These are phyloP conservation scores for Wickerhamomyces alni DNA, from an alignment of 805 yeast species.

Conservation along the genomic window DNA sequence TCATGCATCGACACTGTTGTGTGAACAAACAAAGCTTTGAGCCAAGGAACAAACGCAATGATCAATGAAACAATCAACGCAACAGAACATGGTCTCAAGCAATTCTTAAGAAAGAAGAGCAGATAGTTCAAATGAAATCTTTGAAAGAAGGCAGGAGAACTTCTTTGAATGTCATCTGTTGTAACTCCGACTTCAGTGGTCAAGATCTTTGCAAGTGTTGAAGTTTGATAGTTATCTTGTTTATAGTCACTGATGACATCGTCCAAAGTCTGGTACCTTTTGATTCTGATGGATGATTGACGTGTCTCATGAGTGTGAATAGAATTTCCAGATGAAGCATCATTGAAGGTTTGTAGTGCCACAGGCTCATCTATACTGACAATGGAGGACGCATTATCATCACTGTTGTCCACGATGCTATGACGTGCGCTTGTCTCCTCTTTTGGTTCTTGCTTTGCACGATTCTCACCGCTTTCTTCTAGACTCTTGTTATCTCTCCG, in stretches of 20 bases:
- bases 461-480: slow-evolving; percentile 9
- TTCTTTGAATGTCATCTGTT: slow-evolving; percentile 8
- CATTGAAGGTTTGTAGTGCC: neutral
- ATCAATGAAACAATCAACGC: slow-evolving; percentile 60
- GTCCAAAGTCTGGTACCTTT: slow-evolving; percentile 32
- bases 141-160: slow-evolving; percentile 5
- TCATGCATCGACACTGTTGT: slow-evolving; percentile 45
- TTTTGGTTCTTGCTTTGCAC: neutral
- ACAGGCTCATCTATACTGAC: neutral
- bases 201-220: slow-evolving; percentile 3
- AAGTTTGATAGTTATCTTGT: neutral
- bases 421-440: neutral
- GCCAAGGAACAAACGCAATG: slow-evolving; percentile 81
- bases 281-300: neutral
- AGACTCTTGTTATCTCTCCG: slow-evolving; percentile 3
- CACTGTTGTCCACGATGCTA: neutral
- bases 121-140: slow-evolving; percentile 25
- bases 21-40: slow-evolving; percentile 57
- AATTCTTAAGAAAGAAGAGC: slow-evolving; percentile 37
- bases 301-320: too few species aligned
- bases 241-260: slow-evolving; percentile 40
- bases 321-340: too few species aligned
- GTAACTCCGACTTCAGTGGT: slow-evolving; percentile 17
- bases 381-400: neutral
- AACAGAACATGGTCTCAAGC: slow-evolving; percentile 63